Evolutionary conservation across 805 yeast species (phyloP), one percentile per base, ranked within the genome.

Genomic region (Wickerhamiella galacta): DNA sequence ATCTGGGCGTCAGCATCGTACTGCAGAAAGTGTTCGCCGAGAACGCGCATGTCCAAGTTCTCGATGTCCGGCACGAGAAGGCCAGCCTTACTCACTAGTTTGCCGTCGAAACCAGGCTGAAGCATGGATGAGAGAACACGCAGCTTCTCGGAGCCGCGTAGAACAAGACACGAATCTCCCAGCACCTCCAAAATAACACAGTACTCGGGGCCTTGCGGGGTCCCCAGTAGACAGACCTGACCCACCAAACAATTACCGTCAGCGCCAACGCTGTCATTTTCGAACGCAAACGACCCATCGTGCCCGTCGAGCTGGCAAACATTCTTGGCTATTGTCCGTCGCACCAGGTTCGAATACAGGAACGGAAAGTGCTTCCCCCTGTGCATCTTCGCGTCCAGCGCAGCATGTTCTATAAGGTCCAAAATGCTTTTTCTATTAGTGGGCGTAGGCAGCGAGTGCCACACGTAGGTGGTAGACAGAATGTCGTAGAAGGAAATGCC

Each of bases 361-460:
- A 28, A 30, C 5, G 47, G 43, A 4, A 33, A 30, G 10, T 31
- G 23, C 9, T 19, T 28, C 20, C 39, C 30, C 7, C 26, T 30
- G 16, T 39, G 33, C 6, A 36, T 32, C 6, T 32, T 24, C 17
- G 34, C 39, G 12, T 39, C 40, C 25, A 33, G 31, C 0, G 45
- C 40, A 3, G 47, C 45, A 21, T 41, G 43, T 34, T 39, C 42
- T n/a, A 41, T 38, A 8, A 41, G 34, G 20, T 36, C 44, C 22
- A 41, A 28, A 14, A 38, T 42, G 20, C 39, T 33, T 22, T 36
- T 35, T 16, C 45, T 27, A n/a, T 39, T 37, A 9, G 35, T 14
- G 6, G n/a, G 12, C 4, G 46, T 38, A 4, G 41, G 44, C 22
- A 33, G 30, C 3, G 41, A 26, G 32, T 39, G 42, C 47, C 44